Base-by-base conservation (phyloP, 2,329 filamentous ascomycete genomes). In the Fusarium piperis region DNA sequence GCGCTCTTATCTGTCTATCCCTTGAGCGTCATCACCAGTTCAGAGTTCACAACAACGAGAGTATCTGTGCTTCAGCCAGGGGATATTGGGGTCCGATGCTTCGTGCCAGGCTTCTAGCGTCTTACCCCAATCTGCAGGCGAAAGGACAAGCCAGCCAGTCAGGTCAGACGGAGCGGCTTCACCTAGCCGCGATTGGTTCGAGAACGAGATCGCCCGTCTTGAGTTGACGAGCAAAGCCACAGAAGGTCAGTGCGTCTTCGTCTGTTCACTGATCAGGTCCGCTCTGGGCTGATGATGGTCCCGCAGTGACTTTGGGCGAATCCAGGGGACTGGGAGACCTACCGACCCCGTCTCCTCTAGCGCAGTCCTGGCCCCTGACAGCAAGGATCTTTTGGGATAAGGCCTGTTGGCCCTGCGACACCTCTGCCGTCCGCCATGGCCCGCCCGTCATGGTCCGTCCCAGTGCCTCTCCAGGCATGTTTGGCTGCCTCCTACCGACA, bases 61-160 rank as follows among this genome's bases (percentile, higher is more conserved):
- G 52, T 9, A 55, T 56, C 35, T 55, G 55, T 51, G 59, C 60
- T 51, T 20, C 6, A 38, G 26, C 51, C 48, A 56, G 61, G 46
- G 44, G 46, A 66, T 56, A 71, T 62, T 65, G 51, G 51, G 32
- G 23, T 48, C 48, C 32, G 51, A 67, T 61, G 62, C 65, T 67
- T 72, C 55, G 61, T 70, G 63, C 44, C 57, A 52, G 64, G 70
- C 67, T 74, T 74, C 73, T 74, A 67, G 72, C 64, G 66, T 70
- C 65, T 73, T 74, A 64, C 65, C 70, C 64, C 59, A 72, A 67
- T 66, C 63, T 69, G 59, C 57, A 74, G 70, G 67, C 69, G 53
- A 62, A 63, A 71, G 52, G 58, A 61, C 30, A 48, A 61, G 52
- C 35, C 61, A 61, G 46, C 59, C 52, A 60, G 39, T 68, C 64